Base-by-base conservation (phyloP, 169 alveolate species). In the Cryptosporidium ryanae region DNA sequence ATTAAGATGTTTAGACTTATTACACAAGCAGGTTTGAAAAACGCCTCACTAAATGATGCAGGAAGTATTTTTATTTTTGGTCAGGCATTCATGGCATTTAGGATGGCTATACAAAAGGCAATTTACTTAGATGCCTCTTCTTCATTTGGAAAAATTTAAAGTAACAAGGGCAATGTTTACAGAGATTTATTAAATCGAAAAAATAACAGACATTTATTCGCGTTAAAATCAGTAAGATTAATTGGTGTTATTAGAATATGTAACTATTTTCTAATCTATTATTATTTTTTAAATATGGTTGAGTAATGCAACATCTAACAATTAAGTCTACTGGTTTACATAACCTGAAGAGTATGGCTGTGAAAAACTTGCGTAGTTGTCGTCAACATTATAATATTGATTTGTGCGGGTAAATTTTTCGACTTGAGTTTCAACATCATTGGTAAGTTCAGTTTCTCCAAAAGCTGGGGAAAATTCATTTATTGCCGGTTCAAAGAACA, bases 371-470 rank as follows among this genome's bases (percentile, higher is more conserved):
- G 57, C 38, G 66, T 68, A 68, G 17, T 76, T 55, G 38, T 76
- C 87, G 43, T 76, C 87, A 55, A 76, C 87, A 66, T 66, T 83
- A 81, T 83, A 83, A 52, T 70, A 91, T 44, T 91, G 94, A 64
- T 82, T 68, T 84, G 91, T 89, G 57, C 92, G 90, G 17, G 98
- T 95, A 84, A 95, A 95, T 66, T 95, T 95, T 82, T 95, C 98
- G 18, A 95, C 98, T 82, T 95, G 98, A 76, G 94, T 96, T 71
- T 95, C 98, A 21, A 95, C 98, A 66, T 95, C 98, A 89, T 95
- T 95, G 46, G 98, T 95, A 66, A 95, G 89, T 65, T 95, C 98
- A 21, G 98, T 95, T 90, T 95, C 98, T 63, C 94, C 94, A 63
- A 95, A 91, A 10, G 98, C 94, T 25, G 98, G 98, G n/a, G 98